A percentile compares a stretch with the other conserved stretches of the same genome.
phyloP scores from a whole-genome alignment of 768 basidiomycete species.

The Pleurotus platypus region DNA sequence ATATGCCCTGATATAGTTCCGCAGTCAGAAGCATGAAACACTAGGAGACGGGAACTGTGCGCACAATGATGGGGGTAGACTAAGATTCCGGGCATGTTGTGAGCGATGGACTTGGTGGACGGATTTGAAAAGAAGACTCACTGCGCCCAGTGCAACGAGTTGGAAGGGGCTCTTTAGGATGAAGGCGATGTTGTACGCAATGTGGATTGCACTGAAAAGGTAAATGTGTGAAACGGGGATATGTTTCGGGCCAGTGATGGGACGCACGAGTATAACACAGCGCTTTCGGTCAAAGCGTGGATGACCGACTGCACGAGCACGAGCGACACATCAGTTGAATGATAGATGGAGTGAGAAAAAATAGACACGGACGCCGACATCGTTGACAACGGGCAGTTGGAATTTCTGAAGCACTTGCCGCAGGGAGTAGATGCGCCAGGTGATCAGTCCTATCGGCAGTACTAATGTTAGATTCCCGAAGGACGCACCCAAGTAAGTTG shows the following conservation, averaged over 20 bases:
- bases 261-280: background rate
- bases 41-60: background rate
- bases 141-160: background rate
- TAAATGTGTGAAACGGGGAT: background rate
- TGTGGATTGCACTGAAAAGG: background rate
- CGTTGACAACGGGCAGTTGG: background rate
- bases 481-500: background rate
- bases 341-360: no score
- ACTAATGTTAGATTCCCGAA: background rate
- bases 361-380: background rate
- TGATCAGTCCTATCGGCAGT: background rate
- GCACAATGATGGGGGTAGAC: background rate
- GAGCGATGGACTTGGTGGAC: background rate
- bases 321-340: no score
- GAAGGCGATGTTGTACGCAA: background rate
- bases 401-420: background rate
- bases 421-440: background rate
- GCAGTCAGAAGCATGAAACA: background rate
- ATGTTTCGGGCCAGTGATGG: background rate
- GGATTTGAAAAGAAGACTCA: background rate
- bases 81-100: background rate
- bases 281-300: background rate
- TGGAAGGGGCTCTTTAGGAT: background rate
- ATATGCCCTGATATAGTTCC: background rate
- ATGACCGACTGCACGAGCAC: background rate